phyloP scores from a whole-genome alignment of 2,329 filamentous ascomycete genomes.

The Pezicula radicicola region DNA sequence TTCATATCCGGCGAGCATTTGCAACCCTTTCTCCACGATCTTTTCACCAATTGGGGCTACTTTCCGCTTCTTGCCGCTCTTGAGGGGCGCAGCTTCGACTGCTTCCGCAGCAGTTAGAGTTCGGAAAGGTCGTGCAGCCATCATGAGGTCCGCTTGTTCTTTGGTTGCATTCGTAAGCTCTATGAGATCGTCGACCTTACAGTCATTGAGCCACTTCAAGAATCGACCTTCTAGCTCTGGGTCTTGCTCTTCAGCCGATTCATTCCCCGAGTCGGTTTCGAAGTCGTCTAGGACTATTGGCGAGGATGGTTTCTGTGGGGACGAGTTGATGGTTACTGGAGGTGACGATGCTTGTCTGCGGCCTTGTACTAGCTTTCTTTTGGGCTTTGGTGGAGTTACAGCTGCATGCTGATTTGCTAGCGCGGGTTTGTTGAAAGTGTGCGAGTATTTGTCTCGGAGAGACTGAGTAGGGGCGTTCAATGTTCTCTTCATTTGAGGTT shows the following conservation, averaged over 20 bases:
- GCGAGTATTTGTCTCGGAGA: conserved; percentile 57
- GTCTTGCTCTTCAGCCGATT: conserved; percentile 32
- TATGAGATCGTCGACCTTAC: conserved; percentile 69
- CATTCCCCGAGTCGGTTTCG: conserved; percentile 27
- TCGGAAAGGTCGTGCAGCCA: conserved; percentile 72
- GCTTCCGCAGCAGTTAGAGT: conserved; percentile 62
- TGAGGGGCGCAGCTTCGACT: conserved; percentile 53
- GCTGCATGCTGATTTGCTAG: not conserved
- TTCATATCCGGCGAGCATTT: conserved; percentile 77
- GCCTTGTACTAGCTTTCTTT: conserved; percentile 28
- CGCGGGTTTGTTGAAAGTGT: conserved; percentile 29
- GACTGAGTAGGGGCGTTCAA: conserved; percentile 50
- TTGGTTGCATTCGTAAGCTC: conserved; percentile 77
- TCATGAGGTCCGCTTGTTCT: conserved; percentile 64
- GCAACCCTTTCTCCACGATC: conserved; percentile 62
- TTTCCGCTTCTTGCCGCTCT: conserved; percentile 44
- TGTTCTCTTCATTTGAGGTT: conserved; percentile 49
- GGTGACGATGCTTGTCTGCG: conserved; percentile 24
- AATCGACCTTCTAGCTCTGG: conserved; percentile 52
- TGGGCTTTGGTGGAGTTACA: conserved; percentile 24
- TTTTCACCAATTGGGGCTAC: conserved; percentile 58
- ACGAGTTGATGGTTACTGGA: conserved; percentile 10
- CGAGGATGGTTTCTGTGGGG: conserved; percentile 18
- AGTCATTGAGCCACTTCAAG: conserved; percentile 80
- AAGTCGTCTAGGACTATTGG: conserved; percentile 19